These are phyloP conservation scores for Limtongia smithiae DNA, from an alignment of 805 yeast genomes.

Conservation along the genomic window DNA sequence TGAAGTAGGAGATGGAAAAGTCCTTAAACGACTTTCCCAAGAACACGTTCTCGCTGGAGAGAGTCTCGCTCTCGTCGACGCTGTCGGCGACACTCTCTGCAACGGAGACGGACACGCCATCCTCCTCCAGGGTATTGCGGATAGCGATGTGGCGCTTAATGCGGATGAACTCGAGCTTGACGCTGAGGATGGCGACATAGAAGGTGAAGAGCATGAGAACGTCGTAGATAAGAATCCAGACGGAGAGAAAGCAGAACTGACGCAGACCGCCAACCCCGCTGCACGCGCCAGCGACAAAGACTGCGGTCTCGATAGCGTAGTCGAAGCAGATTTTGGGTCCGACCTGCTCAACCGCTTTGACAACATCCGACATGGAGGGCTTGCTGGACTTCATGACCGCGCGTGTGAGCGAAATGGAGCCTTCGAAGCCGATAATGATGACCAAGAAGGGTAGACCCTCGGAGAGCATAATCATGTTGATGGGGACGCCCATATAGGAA, in stretches of 20 bases:
- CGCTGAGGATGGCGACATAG: conserved; percentile 74
- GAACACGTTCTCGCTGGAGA: conserved; percentile 16
- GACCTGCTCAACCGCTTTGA: conserved; percentile 44
- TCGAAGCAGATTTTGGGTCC: conserved; percentile 63
- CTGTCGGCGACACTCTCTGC: conserved; percentile 65
- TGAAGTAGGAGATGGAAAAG: conserved; percentile 32
- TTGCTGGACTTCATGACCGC: conserved; percentile 38
- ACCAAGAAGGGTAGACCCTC: conserved; percentile 94
- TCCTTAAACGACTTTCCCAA: conserved; percentile 20
- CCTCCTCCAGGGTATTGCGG: conserved; percentile 83
- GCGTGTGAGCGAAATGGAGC: conserved; percentile 66
- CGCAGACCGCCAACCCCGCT: conserved; percentile 65
- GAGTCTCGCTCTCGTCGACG: conserved; percentile 23
- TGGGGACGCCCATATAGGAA: conserved; percentile 52
- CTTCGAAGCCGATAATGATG: conserved; percentile 86
- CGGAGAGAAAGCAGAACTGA: conserved; percentile 74
- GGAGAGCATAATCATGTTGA: conserved; percentile 69
- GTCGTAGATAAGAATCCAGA: conserved; percentile 68
- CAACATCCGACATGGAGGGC: conserved; percentile 28
- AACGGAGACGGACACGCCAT: conserved; percentile 71
- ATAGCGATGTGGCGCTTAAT: conserved; percentile 78
- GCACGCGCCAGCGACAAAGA: conserved; percentile 57
- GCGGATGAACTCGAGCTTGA: conserved; percentile 82
- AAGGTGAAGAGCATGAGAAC: conserved; percentile 71
- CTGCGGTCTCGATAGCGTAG: conserved; percentile 65